phyloP scores from a whole-genome alignment of 2,329 filamentous ascomycete species.

The Penicillium sp. region DNA sequence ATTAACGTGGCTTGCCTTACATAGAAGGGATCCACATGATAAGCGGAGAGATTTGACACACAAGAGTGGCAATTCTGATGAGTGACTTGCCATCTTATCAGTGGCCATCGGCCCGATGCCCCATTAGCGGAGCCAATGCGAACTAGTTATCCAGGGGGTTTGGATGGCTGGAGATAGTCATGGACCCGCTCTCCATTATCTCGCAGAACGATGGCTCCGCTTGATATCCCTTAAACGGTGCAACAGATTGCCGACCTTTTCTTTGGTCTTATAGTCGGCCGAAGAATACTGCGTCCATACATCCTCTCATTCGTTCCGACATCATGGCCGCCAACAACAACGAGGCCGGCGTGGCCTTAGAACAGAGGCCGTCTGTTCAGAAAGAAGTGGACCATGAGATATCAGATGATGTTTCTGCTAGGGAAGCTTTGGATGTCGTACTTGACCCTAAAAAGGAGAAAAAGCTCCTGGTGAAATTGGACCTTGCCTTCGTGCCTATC shows the following conservation, averaged over 20 bases:
- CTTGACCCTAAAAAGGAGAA: conserved; percentile 46
- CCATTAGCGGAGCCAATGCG: conserved; percentile 5
- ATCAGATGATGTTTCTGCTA: conserved; percentile 12
- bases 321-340: conserved; percentile 2
- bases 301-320: neutral
- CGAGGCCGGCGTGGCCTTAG: conserved; percentile 7
- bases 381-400: conserved; percentile 10
- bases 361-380: conserved; percentile 11
- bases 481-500: conserved; percentile 48
- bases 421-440: conserved; percentile 22
- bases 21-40: neutral
- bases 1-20: neutral
- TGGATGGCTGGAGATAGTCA: neutral
- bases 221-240: neutral
- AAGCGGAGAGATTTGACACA: neutral
- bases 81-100: conserved; percentile 10
- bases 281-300: neutral
- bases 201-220: neutral
- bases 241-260: neutral
- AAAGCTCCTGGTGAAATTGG: conserved; percentile 48
- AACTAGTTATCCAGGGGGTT: neutral
- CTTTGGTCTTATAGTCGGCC: neutral
- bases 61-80: conserved; percentile 4
- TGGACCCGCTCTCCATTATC: conserved; percentile 2
- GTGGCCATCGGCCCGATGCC: conserved; percentile 14